These are phyloP conservation scores for Tetrapisispora iriomotensis DNA, from an alignment of 805 yeast species.

Conservation along the genomic window DNA sequence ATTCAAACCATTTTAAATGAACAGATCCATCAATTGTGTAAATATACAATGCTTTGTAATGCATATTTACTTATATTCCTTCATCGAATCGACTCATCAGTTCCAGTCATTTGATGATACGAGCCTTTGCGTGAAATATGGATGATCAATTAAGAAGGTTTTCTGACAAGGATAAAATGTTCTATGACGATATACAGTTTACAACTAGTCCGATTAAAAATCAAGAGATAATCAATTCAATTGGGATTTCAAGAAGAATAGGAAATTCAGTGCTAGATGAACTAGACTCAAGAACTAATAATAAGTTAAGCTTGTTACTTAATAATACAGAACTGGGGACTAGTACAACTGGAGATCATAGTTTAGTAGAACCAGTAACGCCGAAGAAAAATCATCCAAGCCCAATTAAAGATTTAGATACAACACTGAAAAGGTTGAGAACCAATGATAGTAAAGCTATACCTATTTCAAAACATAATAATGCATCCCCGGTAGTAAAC, in stretches of 20 bases:
- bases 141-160: not conserved
- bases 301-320: conserved; percentile 6
- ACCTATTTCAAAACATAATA: conserved; percentile 2
- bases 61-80: no score
- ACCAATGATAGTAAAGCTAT: not conserved
- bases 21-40: no score
- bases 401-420: conserved; percentile 2
- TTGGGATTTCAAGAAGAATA: conserved; percentile 28
- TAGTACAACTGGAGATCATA: not conserved
- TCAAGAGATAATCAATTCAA: conserved; percentile 6
- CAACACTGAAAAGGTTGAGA: conserved; percentile 7
- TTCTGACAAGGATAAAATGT: not conserved
- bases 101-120: no score
- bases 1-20: no score
- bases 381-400: conserved; percentile 7
- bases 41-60: no score
- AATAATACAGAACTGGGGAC: not conserved
- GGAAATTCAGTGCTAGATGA: conserved; percentile 29
- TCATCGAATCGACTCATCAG: no score
- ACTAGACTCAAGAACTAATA: conserved; percentile 28
- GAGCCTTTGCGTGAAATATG: not conserved
- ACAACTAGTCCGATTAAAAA: not conserved
- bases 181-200: not conserved
- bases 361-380: conserved; percentile 10
- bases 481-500: conserved; percentile 9